Base-by-base conservation (phyloP, 1,139 yeast species). In the Pichia sp. region DNA sequence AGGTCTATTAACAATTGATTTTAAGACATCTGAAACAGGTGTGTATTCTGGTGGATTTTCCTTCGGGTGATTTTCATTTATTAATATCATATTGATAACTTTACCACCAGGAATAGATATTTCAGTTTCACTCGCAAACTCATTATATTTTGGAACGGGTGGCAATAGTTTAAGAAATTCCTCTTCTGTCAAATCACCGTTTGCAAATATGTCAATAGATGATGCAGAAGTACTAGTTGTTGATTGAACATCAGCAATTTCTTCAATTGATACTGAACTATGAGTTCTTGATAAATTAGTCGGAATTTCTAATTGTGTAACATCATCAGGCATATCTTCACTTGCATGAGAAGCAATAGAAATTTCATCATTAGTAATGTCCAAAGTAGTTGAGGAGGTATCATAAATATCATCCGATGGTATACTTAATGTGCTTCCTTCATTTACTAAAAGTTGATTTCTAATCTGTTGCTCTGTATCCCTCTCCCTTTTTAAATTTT, bases 41-140 rank as follows among this genome's bases (percentile, higher is more conserved):
- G 57, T 46, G 31, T 58, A 58, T 23, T 42, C 52, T 2, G 62
- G 62, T 1, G 62, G 62, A 10, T 50, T 51, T 34, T 50, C 51
- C 18, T 37, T 40, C 1, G 55, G 55, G 6, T 48, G 42, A 13
- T 37, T 38, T 23, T 52, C 56, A 35, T 54, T 53, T 6, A 51
- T 43, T 6, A 36, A 34, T 15, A 51, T 39, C 4, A 56, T 54
- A 28, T 56, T 52, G 18, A 54, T 52, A 2, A 57, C 56, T 35
- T 44, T 50, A 24, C 53, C 47, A 20, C 50, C 46, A 0, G 60
- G 58, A 9, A 54, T 46, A 31, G 55, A 50, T 18, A 56, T 37
- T 32, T 57, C 60, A 1, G 56, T 56, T 3, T 53, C 52, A 8
- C 49, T 41, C 0, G 61, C 52, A 29, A 34, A 16, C 4, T 43